A percentile compares a stretch with the other conserved stretches of the same genome.
phyloP scores from a whole-genome alignment of 78 protist genomes.

The Anaeramoeba flamelloides region DNA sequence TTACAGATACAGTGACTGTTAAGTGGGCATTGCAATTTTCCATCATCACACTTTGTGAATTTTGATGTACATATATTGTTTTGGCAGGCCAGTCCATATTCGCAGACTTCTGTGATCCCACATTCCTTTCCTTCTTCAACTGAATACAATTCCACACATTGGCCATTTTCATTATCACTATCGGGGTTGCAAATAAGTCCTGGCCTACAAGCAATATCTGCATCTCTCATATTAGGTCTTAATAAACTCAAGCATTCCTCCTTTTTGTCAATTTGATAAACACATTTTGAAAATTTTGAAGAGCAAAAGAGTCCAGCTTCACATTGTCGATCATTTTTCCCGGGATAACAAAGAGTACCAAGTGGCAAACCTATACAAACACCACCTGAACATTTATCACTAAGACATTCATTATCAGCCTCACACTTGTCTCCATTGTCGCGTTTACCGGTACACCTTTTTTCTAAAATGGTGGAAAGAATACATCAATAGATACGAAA shows the following conservation, averaged over 20 bases:
- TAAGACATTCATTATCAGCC: background rate
- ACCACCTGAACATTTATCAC: background rate
- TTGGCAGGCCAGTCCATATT: background rate
- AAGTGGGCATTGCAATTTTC: background rate
- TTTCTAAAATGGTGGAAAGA: too few relatives aligned
- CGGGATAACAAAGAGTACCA: background rate
- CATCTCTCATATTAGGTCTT: background rate
- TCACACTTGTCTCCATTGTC: background rate
- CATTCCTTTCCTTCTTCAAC: background rate
- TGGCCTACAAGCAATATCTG: background rate
- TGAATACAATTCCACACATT: background rate
- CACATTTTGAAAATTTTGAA: background rate
- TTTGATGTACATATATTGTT: background rate
- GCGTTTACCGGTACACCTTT: background rate
- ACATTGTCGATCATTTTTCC: slow-evolving; percentile 1
- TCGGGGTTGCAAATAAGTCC: background rate
- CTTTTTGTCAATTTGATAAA: background rate
- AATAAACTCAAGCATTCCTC: background rate
- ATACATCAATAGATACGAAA: too few relatives aligned
- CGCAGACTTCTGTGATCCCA: background rate
- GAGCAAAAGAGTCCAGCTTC: background rate
- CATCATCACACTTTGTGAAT: background rate
- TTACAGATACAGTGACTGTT: background rate
- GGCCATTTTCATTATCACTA: too few relatives aligned
- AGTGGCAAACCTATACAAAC: background rate